These are phyloP conservation scores for Patellifolia procumbens DNA, from an alignment of 179 eudicot genomes.

Conservation along the genomic window DNA sequence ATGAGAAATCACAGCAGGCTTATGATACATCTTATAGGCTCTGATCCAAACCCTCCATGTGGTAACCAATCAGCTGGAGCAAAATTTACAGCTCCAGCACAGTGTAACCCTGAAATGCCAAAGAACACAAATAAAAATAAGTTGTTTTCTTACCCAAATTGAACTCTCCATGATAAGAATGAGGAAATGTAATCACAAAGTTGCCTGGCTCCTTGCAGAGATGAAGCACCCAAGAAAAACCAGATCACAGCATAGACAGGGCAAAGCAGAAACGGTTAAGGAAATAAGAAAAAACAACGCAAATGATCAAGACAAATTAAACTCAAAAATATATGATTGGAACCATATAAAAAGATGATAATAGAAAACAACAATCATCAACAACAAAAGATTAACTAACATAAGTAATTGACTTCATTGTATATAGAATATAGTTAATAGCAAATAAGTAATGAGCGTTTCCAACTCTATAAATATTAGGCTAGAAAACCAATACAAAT, in stretches of 20 bases:
- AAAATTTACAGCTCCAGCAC: slow-evolving; percentile 99
- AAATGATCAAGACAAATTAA: background rate
- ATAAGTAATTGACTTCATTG: background rate
- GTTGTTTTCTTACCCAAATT: slow-evolving; percentile 59
- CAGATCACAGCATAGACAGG: slow-evolving; percentile 18
- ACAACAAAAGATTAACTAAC: background rate
- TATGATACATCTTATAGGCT: slow-evolving; percentile 79
- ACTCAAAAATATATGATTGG: background rate
- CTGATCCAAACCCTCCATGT: slow-evolving; percentile 94
- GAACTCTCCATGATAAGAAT: slow-evolving; percentile 97
- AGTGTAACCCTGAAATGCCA: slow-evolving; percentile 84
- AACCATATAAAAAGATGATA: background rate
- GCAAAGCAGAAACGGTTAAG: slow-evolving; percentile 6
- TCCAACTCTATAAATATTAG: too few relatives aligned
- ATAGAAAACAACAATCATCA: background rate
- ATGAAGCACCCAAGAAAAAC: slow-evolving; percentile 22
- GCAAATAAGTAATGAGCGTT: too few relatives aligned
- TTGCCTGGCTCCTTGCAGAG: slow-evolving; percentile 87
- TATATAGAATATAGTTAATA: too few relatives aligned
- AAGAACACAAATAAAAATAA: slow-evolving; percentile 3
- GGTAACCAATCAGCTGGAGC: slow-evolving; percentile 99
- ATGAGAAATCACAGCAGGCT: slow-evolving; percentile 89
- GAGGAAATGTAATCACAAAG: slow-evolving; percentile 95
- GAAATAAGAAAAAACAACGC: background rate
- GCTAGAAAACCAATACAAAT: too few relatives aligned